phyloP scores from a whole-genome alignment of 2,329 filamentous ascomycete genomes.

The Cercospora sojina region DNA sequence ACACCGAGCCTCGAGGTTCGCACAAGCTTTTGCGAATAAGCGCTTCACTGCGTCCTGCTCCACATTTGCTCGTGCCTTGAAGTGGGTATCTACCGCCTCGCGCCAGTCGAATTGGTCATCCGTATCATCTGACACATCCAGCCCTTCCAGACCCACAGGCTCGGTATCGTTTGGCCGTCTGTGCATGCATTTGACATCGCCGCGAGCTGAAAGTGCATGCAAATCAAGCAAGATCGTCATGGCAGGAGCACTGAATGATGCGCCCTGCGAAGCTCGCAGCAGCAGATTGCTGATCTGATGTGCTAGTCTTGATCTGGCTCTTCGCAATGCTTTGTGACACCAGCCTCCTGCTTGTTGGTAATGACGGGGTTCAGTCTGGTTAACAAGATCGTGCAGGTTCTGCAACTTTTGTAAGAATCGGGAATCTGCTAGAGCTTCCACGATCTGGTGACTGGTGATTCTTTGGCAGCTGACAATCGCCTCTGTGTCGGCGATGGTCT shows the following conservation, averaged over 20 bases:
- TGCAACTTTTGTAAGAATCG: slow-evolving; percentile 15
- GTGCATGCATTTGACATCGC: slow-evolving; percentile 22
- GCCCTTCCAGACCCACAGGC: slow-evolving; percentile 8
- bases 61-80: slow-evolving; percentile 45
- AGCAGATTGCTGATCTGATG: slow-evolving; percentile 26
- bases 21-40: slow-evolving; percentile 54
- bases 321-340: slow-evolving; percentile 23
- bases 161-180: slow-evolving; percentile 16
- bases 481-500: slow-evolving; percentile 15
- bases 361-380: not conserved
- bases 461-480: slow-evolving; percentile 23
- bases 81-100: slow-evolving; percentile 44
- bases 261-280: slow-evolving; percentile 22
- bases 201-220: slow-evolving; percentile 23
- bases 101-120: slow-evolving; percentile 48
- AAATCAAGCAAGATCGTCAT: slow-evolving; percentile 25
- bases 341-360: slow-evolving; percentile 10
- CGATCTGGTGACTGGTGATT: slow-evolving; percentile 23
- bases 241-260: slow-evolving; percentile 14
- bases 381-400: slow-evolving; percentile 4
- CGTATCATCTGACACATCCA: not conserved
- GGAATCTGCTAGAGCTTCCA: slow-evolving; percentile 21
- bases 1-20: slow-evolving; percentile 58
- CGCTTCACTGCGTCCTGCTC: slow-evolving; percentile 51
- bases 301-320: slow-evolving; percentile 22